Evolutionary conservation across 83 land plant genomes (phyloP), one percentile per base, ranked within the genome.

Genomic region (Diphasiastrum complanatum): DNA sequence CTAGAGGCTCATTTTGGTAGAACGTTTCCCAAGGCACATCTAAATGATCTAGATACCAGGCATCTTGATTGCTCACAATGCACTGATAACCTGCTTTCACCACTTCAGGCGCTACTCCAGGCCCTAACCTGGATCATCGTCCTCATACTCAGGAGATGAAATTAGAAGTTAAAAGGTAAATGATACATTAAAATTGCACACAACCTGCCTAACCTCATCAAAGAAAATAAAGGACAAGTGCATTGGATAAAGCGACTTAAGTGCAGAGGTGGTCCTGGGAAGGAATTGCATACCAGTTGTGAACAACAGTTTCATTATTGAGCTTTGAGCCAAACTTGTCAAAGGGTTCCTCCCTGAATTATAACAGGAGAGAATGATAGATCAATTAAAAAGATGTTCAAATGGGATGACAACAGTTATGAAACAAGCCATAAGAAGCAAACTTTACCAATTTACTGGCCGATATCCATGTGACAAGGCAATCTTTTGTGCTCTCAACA

Each of bases 11-110:
- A 40, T 71, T 73, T 3, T 36, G 47, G 45, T 86, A 91, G 32
- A 84, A 65, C 11, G 58, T 57, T 54, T 86, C 81, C 97, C 97
- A 91, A 5, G 84, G 79, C 20, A 80, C 83, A 76, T 86, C 86
- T 27, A 91, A 58, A 66, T 91, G 93, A 73, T 91, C 89, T 52
- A 91, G 79, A 68, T 91, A 91, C 97, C 93, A 91, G 8, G 78
- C 69, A 52, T 78, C 86, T 71, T 91, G 97, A 41, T 86, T 80
- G 76, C 97, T 91, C 35, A 71, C 69, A 50, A 91, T 91, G 70
- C 93, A 86, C 36, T 75, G 73, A 34, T 86, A 80, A 12, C 97
- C 97, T 34, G 71, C 65, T 25, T 83, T 83, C 66, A 84, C 97
- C 26, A 69, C 97, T 68, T 76, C 63, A 24, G 81, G 82, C 45